Evolutionary conservation across 345 rosid species (phyloP).

Genomic region (Bretschneidera sinensis): DNA sequence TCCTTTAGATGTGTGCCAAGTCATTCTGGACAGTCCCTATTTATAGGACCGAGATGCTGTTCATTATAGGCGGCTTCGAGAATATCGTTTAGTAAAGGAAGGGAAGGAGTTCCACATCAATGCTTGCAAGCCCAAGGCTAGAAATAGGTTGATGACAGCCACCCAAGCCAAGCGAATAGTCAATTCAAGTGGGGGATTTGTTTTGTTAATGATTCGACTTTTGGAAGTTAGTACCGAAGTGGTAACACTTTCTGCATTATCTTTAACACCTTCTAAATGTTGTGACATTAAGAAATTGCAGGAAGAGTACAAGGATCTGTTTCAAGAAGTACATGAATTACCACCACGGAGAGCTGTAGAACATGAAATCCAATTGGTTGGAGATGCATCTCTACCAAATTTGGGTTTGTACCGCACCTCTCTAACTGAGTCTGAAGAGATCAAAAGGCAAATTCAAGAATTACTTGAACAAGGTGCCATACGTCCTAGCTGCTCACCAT

Average conservation of each 20-base stretch:
- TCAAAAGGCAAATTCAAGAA: too few species aligned
- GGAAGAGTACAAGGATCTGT: too few species aligned
- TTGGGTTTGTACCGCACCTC: neutral
- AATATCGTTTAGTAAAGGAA: neutral
- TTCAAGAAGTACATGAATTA: too few species aligned
- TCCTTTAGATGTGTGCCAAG: slow-evolving; percentile 3
- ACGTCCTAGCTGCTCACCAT: too few species aligned
- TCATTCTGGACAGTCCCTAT: neutral
- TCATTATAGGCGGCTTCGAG: neutral
- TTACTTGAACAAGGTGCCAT: too few species aligned
- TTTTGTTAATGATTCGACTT: neutral
- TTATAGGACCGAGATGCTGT: neutral
- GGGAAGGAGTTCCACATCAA: neutral
- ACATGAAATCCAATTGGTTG: neutral
- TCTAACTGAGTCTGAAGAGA: too few species aligned
- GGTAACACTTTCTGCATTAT: too few species aligned
- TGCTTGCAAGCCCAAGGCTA: neutral
- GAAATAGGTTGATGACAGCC: neutral
- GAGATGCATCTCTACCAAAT: neutral
- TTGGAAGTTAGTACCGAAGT: neutral
- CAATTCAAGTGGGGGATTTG: neutral
- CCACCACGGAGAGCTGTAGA: neutral
- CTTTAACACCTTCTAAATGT: too few species aligned
- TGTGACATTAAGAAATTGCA: too few species aligned
- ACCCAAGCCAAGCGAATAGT: too few species aligned